phyloP scores from a whole-genome alignment of 139 green algal genomes.

The Pleodorina starrii region DNA sequence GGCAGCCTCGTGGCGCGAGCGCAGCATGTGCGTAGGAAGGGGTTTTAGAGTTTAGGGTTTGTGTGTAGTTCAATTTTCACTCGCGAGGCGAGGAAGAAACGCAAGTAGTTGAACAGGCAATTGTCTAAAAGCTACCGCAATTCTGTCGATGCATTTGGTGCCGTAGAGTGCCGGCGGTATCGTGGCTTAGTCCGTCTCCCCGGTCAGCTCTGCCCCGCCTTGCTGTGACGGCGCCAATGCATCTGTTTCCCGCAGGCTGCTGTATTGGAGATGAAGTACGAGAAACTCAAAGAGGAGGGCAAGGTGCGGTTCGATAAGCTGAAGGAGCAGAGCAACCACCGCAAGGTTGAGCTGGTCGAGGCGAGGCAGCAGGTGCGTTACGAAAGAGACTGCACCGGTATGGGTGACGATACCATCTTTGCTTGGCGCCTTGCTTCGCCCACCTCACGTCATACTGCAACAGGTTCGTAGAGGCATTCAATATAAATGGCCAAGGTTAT shows the following conservation, averaged over 20 bases:
- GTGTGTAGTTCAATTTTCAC: too few relatives aligned
- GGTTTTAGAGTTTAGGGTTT: too few relatives aligned
- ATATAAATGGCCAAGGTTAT: too few relatives aligned
- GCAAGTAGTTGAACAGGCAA: not conserved
- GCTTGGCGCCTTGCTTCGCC: too few relatives aligned
- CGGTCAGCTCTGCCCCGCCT: too few relatives aligned
- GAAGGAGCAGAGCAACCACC: conserved; percentile 45
- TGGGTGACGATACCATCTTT: too few relatives aligned
- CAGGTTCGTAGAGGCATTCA: too few relatives aligned
- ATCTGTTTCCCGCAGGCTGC: conserved; percentile 14
- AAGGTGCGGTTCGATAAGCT: conserved; percentile 50
- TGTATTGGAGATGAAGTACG: conserved; percentile 40
- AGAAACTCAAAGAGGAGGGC: conserved; percentile 45
- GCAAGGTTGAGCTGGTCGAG: conserved; percentile 45
- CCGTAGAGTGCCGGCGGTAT: not conserved
- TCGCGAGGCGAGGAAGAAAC: too few relatives aligned
- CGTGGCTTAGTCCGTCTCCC: too few relatives aligned
- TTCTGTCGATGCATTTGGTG: not conserved
- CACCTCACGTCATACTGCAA: too few relatives aligned
- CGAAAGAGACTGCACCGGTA: too few relatives aligned
- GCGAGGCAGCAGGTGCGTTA: conserved; percentile 34
- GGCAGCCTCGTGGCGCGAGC: conserved; percentile 29
- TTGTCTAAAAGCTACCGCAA: not conserved
- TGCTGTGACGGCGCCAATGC: too few relatives aligned
- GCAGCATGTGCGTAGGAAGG: conserved; percentile 16